Evolutionary conservation across 1,284 basidiomycete species (phyloP), one percentile per base, ranked within the genome.

Genomic region (Pterulicium gracile): DNA sequence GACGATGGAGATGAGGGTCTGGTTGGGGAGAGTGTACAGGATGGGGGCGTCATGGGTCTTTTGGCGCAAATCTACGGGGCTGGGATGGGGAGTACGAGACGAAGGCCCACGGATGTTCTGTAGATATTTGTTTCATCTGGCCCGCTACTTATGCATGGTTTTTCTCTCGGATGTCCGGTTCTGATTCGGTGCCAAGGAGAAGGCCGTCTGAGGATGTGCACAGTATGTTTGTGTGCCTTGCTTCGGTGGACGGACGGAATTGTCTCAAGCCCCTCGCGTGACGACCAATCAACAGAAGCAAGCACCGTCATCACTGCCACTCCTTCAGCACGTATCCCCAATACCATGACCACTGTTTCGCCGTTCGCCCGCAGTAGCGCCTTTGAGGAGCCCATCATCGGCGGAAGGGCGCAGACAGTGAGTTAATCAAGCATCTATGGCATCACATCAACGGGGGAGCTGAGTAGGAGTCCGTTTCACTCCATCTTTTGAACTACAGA

Each of bases 341-440:
- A 39, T 44, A 45, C 59, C 54, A 81, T 79, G 72, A 65, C 81
- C 41, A 69, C 79, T 24, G 82, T 78, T 44, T 91, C 88, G 13
- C 88, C 88, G 12, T 91, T 92, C 55, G 88, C 86, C 19, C 73
- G 82, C 51, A 78, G 74, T 58, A 77, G 67, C 54, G 73, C 80
- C 2, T 88, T 89, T 55, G 83, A 87, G 22, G 87, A 89, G 54
- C 73, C 77, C 39, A 69, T 81, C 20, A 62, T 84, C 27, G 67
- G 75, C 36, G 77, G 78, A 21, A 73, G 86, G 53, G 85, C 86
- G 56, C 89, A 92, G 67, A 90, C 86, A 32, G 88, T 90, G 62
- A 68, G 86, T 69, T 7, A 51, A n/a, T n/a, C n/a, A n/a, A n/a
- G n/a, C n/a, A n/a, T n/a, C n/a, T n/a, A n/a, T n/a, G n/a, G n/a